Conservation (phyloP, 768 basidiomycete species). For the Hydnum rufescens region DNA sequence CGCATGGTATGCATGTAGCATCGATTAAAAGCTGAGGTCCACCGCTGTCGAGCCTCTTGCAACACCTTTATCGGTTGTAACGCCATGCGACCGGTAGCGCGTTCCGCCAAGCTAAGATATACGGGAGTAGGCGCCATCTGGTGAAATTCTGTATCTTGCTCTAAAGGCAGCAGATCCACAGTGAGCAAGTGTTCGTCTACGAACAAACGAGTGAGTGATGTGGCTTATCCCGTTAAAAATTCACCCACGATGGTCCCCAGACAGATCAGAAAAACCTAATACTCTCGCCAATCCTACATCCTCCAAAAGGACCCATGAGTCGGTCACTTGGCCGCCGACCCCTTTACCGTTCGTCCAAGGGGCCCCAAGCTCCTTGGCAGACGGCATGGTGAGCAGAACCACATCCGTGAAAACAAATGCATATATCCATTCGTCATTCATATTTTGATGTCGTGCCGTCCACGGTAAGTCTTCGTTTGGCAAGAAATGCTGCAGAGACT, state of each 20-base stretch:
- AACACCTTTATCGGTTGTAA: slow-evolving; percentile 8
- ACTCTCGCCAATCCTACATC: slow-evolving; percentile 31
- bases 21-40: slow-evolving; percentile 34
- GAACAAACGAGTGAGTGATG: not conserved
- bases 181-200: slow-evolving; percentile 22
- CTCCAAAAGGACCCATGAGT: slow-evolving; percentile 26
- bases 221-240: not conserved
- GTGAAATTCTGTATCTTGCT: slow-evolving; percentile 7
- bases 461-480: not conserved
- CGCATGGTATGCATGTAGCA: slow-evolving; percentile 31
- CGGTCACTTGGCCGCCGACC: slow-evolving; percentile 7
- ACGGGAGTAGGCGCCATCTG: slow-evolving; percentile 14
- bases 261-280: slow-evolving; percentile 26
- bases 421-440: slow-evolving; percentile 16
- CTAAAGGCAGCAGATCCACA: slow-evolving; percentile 33
- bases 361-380: slow-evolving; percentile 12
- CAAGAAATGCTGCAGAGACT: not conserved
- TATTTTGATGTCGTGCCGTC: not conserved
- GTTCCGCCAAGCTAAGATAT: slow-evolving; percentile 17
- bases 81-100: slow-evolving; percentile 7
- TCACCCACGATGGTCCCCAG: slow-evolving; percentile 16
- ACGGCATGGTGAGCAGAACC: slow-evolving; percentile 39
- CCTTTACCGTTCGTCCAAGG: slow-evolving; percentile 13
- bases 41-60: slow-evolving; percentile 19
- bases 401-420: slow-evolving; percentile 50